Conservation (phyloP, 495 filamentous ascomycete species). For the Penicillium atrosanguineum region DNA sequence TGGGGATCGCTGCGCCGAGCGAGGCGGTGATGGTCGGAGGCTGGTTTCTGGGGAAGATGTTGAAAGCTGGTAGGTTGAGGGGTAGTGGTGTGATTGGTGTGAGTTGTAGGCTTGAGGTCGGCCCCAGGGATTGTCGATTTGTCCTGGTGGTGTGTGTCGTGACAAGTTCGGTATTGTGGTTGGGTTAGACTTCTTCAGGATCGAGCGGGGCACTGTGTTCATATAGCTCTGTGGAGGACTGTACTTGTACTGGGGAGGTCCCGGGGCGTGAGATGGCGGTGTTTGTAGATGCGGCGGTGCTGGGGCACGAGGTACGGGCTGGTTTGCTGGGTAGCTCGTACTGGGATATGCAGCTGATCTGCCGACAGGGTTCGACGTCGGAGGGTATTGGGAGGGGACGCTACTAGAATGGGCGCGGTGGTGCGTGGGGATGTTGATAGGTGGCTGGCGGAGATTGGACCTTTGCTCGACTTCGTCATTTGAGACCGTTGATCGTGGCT, state of each 20-base stretch:
- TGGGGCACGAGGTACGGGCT: conserved; percentile 8
- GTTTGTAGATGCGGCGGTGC: conserved; percentile 3
- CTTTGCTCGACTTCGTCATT: conserved; percentile 25
- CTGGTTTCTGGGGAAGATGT: conserved; percentile 21
- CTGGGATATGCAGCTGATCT: conserved; percentile 12
- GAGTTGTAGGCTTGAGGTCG: conserved; percentile 15
- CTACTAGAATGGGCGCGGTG: conserved; percentile 15
- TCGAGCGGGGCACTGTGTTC: conserved; percentile 11
- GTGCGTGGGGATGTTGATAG: conserved; percentile 8
- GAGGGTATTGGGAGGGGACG: conserved; percentile 14
- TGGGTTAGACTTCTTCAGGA: conserved; percentile 12
- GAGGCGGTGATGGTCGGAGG: conserved; percentile 16
- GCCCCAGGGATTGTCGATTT: conserved; percentile 12
- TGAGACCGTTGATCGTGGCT: conserved; percentile 8
- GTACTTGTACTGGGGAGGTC: conserved; percentile 11
- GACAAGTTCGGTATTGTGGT: conserved; percentile 12
- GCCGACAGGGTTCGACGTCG: conserved; percentile 2
- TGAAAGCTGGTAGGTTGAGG: conserved; percentile 22
- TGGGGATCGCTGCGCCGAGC: conserved; percentile 20
- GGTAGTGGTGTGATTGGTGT: conserved; percentile 14
- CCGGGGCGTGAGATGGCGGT: conserved; percentile 3
- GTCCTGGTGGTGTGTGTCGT: conserved; percentile 15
- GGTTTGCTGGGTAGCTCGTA: conserved; percentile 15
- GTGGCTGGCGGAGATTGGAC: conserved; percentile 11
- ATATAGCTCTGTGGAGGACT: conserved; percentile 6